Conservation (phyloP, 2,329 filamentous ascomycete genomes). For the Fusarium ambrosium region DNA sequence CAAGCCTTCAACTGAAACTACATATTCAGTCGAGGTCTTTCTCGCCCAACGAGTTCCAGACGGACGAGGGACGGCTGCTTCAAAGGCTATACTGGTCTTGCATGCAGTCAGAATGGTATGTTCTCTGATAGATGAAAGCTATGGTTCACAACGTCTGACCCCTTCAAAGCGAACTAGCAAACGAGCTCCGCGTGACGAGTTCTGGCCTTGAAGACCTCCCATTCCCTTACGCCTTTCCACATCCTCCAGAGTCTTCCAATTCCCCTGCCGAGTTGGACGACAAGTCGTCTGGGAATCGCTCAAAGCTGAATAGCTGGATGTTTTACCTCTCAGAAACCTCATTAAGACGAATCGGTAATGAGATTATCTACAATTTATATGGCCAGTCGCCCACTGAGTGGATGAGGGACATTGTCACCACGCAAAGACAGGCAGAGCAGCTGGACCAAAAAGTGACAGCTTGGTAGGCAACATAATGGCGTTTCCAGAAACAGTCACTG, state of each 20-base stretch:
- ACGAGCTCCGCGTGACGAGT: background rate
- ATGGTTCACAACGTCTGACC: background rate
- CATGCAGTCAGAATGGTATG: conserved; percentile 1
- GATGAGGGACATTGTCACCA: background rate
- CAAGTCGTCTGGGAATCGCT: background rate
- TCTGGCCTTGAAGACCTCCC: background rate
- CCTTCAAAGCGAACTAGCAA: background rate
- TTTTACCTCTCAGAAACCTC: background rate
- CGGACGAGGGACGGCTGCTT: background rate
- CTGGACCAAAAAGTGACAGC: background rate
- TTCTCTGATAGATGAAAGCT: background rate
- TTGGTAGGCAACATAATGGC: background rate
- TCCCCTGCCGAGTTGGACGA: background rate
- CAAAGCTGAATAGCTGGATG: background rate
- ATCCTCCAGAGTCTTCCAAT: background rate
- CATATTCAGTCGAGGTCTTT: background rate
- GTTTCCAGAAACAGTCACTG: background rate
- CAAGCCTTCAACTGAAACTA: background rate
- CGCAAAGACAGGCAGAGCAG: background rate
- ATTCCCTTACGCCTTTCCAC: background rate
- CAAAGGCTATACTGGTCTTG: conserved; percentile 1
- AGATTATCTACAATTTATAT: background rate
- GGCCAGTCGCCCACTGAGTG: background rate
- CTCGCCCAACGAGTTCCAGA: background rate
- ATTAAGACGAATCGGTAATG: background rate